A percentile compares a stretch with the other conserved stretches of the same genome.
Evolutionary conservation across 805 yeast species (phyloP).

Genomic region (Pichia nanzhaoensis): DNA sequence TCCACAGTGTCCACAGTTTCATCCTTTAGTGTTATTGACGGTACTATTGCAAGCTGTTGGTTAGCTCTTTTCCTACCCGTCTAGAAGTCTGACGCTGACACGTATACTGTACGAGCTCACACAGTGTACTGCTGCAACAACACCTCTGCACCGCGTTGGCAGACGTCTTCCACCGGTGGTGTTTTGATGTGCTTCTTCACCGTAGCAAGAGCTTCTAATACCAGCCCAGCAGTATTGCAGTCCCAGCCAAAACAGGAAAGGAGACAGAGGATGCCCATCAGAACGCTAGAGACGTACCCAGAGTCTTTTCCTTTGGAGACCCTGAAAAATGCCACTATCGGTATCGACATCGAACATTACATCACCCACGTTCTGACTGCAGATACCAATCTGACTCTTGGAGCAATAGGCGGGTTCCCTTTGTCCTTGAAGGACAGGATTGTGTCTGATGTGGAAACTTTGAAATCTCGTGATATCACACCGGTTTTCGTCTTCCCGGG

Average conservation of each 20-base stretch:
- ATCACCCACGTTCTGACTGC: constrained; percentile 52
- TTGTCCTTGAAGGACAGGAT: constrained; percentile 48
- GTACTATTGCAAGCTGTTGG: too few relatives aligned
- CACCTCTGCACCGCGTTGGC: too few relatives aligned
- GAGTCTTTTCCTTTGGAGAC: constrained; percentile 49
- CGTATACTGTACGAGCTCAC: too few relatives aligned
- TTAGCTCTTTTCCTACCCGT: too few relatives aligned
- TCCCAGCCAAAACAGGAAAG: too few relatives aligned
- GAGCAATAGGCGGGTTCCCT: constrained; percentile 81
- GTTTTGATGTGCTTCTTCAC: too few relatives aligned
- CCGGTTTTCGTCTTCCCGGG: constrained; percentile 81
- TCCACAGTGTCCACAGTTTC: background rate
- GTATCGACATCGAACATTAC: constrained; percentile 81
- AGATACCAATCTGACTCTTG: constrained; percentile 61
- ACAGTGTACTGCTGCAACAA: too few relatives aligned
- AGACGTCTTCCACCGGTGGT: too few relatives aligned
- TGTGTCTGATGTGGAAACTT: constrained; percentile 54
- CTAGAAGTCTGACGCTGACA: too few relatives aligned
- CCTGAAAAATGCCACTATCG: constrained; percentile 61
- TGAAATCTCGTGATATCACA: constrained; percentile 56
- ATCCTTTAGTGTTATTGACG: background rate
- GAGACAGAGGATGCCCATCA: constrained; percentile 5
- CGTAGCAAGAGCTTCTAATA: too few relatives aligned
- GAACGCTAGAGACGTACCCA: constrained; percentile 30
- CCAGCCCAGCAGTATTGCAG: too few relatives aligned